Base-by-base conservation (phyloP, 352 stramenopile species). In the Peronospora belbahrii region DNA sequence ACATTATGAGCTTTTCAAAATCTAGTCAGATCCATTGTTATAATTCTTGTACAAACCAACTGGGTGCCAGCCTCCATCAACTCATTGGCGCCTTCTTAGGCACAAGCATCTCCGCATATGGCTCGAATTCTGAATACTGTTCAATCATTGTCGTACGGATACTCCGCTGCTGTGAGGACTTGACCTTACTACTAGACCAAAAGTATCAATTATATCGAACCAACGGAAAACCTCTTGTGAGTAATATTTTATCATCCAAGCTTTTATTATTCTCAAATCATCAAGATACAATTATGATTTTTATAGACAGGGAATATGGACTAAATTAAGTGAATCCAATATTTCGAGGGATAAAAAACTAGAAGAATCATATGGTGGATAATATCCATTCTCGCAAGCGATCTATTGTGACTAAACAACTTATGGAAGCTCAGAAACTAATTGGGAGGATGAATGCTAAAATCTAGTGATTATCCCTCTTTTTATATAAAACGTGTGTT, bases 171-270 rank as follows among this genome's bases (percentile, higher is more conserved):
- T 98, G 91, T 43, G 91, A 98, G 27, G 90, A 93, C 73, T 98
- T 98, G 39, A 98, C 85, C 73, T 98, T 95, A 58, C 94, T 98
- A 61, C 90, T 97, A 31, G 70, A 14, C n/a, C n/a, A n/a, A n/a
- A n/a, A n/a, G n/a, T n/a, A n/a, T 41, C 10, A 23, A 13, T n/a
- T n/a, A 31, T 18, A 6, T 32, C 9, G 13, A 25, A 28, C 27
- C 31, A 36, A 3, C 2, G 1, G 4, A 36, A 36, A 36, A 7
- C 14, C 17, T 18, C 6, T 28, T 28, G 24, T 27, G 3, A 2
- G 7, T 15, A 40, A 40, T 27, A 24, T n/a, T n/a, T n/a, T n/a
- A n/a, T n/a, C n/a, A n/a, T n/a, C n/a, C n/a, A n/a, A n/a, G n/a
- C n/a, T n/a, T n/a, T n/a, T n/a, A n/a, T n/a, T n/a, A n/a, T n/a